A percentile compares a stretch with the other conserved stretches of the same genome.
Conservation (phyloP, 805 yeast genomes). For the Metschnikowia aberdeeniae region DNA sequence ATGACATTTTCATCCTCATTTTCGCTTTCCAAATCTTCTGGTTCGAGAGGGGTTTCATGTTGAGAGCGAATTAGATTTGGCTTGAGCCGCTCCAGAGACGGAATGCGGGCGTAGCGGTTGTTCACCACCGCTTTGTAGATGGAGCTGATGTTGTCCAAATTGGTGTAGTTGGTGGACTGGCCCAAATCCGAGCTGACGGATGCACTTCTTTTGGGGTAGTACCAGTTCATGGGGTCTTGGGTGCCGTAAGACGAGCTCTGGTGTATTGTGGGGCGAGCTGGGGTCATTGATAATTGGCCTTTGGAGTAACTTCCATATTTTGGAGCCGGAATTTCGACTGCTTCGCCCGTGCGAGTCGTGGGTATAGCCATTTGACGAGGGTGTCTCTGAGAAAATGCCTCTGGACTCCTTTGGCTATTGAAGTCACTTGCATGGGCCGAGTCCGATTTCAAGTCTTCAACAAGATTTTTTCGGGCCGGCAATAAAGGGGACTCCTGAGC, state of each 20-base stretch:
- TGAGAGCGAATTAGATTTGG: slow-evolving; percentile 2
- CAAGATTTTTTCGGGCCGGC: slow-evolving; percentile 9
- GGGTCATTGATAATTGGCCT: background rate
- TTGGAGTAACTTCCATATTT: slow-evolving; percentile 5
- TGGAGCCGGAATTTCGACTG: slow-evolving; percentile 62
- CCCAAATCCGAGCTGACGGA: slow-evolving; percentile 13
- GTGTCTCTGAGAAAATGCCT: slow-evolving; percentile 19
- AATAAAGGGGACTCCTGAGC: slow-evolving; percentile 15
- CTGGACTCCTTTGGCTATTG: slow-evolving; percentile 12
- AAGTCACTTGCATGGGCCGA: slow-evolving; percentile 1
- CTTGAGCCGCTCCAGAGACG: slow-evolving; percentile 8
- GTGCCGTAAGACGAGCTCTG: slow-evolving; percentile 1
- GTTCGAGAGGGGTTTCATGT: slow-evolving; percentile 5
- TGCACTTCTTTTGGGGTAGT: slow-evolving; percentile 21
- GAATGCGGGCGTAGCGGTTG: slow-evolving; percentile 11
- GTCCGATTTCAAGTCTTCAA: slow-evolving; percentile 1
- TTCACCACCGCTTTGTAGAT: slow-evolving; percentile 21
- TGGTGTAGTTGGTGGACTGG: slow-evolving; percentile 10
- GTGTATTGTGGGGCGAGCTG: background rate
- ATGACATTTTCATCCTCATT: slow-evolving; percentile 65
- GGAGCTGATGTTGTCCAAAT: slow-evolving; percentile 27
- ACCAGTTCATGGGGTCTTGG: slow-evolving; percentile 19
- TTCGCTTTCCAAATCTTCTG: slow-evolving; percentile 33
- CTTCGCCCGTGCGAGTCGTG: slow-evolving; percentile 73
- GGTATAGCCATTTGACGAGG: slow-evolving; percentile 69